Percentiles rank a stretch among this genome's conserved stretches.
phyloP scores from a whole-genome alignment of 2,329 filamentous ascomycete species.

The Pochonia chlamydosporia region DNA sequence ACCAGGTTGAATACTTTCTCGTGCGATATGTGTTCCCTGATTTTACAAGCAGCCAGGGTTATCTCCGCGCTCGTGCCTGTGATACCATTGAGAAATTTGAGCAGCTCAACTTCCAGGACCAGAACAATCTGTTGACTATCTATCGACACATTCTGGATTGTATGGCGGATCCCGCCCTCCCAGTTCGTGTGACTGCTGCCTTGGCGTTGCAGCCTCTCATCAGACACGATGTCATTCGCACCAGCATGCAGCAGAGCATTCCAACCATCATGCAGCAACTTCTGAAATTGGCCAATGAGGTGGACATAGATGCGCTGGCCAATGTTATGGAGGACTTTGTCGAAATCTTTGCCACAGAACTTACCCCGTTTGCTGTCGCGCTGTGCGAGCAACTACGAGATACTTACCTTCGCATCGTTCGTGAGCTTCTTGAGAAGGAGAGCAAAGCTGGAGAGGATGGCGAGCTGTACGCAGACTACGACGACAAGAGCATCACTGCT shows the following conservation, averaged over 20 bases:
- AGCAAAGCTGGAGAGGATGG: conserved; percentile 70
- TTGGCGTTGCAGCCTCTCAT: conserved; percentile 93
- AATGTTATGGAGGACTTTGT: conserved; percentile 99
- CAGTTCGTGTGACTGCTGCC: conserved; percentile 89
- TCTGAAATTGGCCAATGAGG: conserved; percentile 93
- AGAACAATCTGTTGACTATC: conserved; percentile 90
- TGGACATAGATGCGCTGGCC: conserved; percentile 91
- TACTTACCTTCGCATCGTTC: conserved; percentile 89
- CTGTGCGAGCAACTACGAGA: conserved; percentile 93
- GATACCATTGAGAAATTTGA: conserved; percentile 98
- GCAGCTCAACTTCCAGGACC: conserved; percentile 92
- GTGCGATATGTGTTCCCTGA: conserved; percentile 98
- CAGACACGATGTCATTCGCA: conserved; percentile 86
- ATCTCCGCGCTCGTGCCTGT: conserved; percentile 88
- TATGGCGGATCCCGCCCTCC: conserved; percentile 90
- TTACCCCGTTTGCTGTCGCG: conserved; percentile 94
- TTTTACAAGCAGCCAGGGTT: conserved; percentile 87
- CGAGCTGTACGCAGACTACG: conserved; percentile 82
- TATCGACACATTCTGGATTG: conserved; percentile 96
- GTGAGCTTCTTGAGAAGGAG: conserved; percentile 85
- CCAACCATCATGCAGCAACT: conserved; percentile 99
- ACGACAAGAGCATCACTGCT: conserved; percentile 98
- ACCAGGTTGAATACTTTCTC: conserved; percentile 97
- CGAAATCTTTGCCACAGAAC: conserved; percentile 93
- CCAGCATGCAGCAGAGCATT: conserved; percentile 95